Evolutionary conservation across 2,329 filamentous ascomycete genomes (phyloP).

Genomic region (Amauroascus verrucosus): DNA sequence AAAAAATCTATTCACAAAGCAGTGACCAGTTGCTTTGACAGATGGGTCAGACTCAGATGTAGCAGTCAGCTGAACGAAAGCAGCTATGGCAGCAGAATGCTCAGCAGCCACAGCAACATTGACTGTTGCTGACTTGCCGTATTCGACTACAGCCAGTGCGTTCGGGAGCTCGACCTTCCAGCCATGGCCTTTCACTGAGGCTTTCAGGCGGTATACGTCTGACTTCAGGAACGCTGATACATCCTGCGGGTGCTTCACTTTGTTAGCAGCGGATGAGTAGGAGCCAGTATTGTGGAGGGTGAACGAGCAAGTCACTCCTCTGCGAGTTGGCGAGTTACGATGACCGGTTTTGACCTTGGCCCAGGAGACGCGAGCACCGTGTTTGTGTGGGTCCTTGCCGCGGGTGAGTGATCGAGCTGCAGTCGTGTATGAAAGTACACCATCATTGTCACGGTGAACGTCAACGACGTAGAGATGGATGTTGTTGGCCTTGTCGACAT

Average conservation of each 20-base stretch:
- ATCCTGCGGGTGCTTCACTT: slow-evolving; percentile 14
- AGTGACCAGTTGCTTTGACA: slow-evolving; percentile 10
- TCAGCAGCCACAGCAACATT: slow-evolving; percentile 16
- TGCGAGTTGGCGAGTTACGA: slow-evolving; percentile 10
- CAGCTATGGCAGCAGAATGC: neutral
- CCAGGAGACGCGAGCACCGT: slow-evolving; percentile 3
- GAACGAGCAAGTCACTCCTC: slow-evolving; percentile 16
- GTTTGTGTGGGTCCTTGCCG: slow-evolving; percentile 12
- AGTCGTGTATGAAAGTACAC: slow-evolving; percentile 16
- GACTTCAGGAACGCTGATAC: slow-evolving; percentile 14
- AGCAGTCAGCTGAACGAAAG: slow-evolving; percentile 12
- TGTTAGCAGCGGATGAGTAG: slow-evolving; percentile 8
- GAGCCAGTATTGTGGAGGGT: slow-evolving; percentile 14
- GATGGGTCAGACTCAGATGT: slow-evolving; percentile 16
- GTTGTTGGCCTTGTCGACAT: slow-evolving; percentile 15
- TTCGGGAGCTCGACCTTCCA: slow-evolving; percentile 18
- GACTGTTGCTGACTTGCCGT: slow-evolving; percentile 14
- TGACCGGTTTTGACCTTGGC: slow-evolving; percentile 2
- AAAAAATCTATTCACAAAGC: slow-evolving; percentile 11
- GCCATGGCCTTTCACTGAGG: slow-evolving; percentile 14
- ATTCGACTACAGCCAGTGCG: slow-evolving; percentile 13
- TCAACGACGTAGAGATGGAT: slow-evolving; percentile 18
- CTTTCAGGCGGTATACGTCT: slow-evolving; percentile 18
- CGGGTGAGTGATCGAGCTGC: slow-evolving; percentile 13
- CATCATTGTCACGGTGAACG: slow-evolving; percentile 14